Evolutionary conservation across 2,329 filamentous ascomycete genomes (phyloP), one percentile per base, ranked within the genome.

Genomic region (Ophiostoma sp.): DNA sequence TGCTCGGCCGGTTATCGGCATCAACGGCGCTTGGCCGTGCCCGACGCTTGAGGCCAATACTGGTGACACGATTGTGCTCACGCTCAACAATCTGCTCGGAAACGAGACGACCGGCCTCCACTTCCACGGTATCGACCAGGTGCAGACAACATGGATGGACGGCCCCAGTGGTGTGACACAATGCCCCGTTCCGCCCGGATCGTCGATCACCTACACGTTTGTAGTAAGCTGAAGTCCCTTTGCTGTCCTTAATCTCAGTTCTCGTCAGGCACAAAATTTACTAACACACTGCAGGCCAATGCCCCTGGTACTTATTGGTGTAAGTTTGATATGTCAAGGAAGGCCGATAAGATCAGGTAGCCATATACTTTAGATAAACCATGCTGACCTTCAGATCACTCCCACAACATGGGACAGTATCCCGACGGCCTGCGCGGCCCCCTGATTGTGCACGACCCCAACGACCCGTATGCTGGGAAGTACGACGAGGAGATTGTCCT

Each of bases 351-450:
- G 12, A 25, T 12, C 15, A 33, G 19, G 22, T 9, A 48, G 22
- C 6, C 3, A 19, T 48, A 3, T 19, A 15, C 5, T 19, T 17
- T 4, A 6, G 0, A 48, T 45, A 22, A 5, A 17, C 22, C n/a
- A 19, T 45, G n/a, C 52, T 70, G 39, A 39, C 25, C 17, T 28
- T 25, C 73, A 85, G 82, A 91, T 76, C 90, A 92, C 80, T 90
- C 88, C 0, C 90, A 92, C 79, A 84, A 86, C 72, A 85, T 86
- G 81, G 89, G 86, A 1, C 89, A 91, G 77, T 92, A 91, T 76
- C 89, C 90, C 0, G 90, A 92, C 78, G 90, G 90, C n/a, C 83
- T 91, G 61, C 87, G 90, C 22, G 89, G 88, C 1, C 82, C 88
- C 0, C 77, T 92, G 57, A 87, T 92, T 72, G 84, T 92, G 15